phyloP scores from a whole-genome alignment of 257 asterid genomes.

The Nicotiana tomentosiformis region DNA sequence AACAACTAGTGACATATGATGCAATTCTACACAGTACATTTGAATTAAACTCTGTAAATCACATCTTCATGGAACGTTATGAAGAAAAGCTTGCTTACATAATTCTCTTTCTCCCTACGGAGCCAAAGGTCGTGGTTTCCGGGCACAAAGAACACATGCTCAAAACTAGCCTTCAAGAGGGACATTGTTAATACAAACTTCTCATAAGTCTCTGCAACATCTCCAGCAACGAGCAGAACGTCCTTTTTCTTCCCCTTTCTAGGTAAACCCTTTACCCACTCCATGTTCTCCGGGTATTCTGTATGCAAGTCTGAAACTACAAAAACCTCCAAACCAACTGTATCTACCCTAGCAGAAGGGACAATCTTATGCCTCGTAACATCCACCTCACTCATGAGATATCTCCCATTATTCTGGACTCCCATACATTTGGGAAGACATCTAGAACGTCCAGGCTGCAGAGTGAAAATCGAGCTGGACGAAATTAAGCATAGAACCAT shows the following conservation, averaged over 20 bases:
- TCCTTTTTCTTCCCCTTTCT: conserved; percentile 22
- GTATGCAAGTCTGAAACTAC: conserved; percentile 86
- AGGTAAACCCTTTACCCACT: conserved; percentile 53
- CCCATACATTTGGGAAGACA: conserved; percentile 5
- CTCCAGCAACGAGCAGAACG: conserved; percentile 79
- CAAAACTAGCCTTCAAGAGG: conserved; percentile 56
- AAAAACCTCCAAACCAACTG: conserved; percentile 39
- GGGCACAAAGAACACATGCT: conserved; percentile 71
- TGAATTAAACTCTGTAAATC: not conserved
- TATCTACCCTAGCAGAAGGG: conserved; percentile 14
- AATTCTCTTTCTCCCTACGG: conserved; percentile 43
- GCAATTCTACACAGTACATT: not conserved
- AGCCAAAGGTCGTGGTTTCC: conserved; percentile 94
- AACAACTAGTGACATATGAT: not conserved
- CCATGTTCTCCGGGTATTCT: conserved; percentile 68
- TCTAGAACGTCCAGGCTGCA: conserved; percentile 12
- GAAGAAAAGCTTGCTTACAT: conserved; percentile 29
- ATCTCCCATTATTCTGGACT: conserved; percentile 9
- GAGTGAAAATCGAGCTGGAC: conserved; percentile 21
- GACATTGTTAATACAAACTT: conserved; percentile 64
- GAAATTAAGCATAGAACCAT: conserved; percentile 39
- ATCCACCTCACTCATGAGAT: conserved; percentile 3
- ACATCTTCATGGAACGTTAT: not conserved
- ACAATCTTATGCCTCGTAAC: conserved; percentile 38
- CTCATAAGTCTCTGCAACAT: conserved; percentile 71